A percentile compares a stretch with the other conserved stretches of the same genome.
phyloP scores from a whole-genome alignment of 1,284 basidiomycete genomes.

The Cerrena zonata region DNA sequence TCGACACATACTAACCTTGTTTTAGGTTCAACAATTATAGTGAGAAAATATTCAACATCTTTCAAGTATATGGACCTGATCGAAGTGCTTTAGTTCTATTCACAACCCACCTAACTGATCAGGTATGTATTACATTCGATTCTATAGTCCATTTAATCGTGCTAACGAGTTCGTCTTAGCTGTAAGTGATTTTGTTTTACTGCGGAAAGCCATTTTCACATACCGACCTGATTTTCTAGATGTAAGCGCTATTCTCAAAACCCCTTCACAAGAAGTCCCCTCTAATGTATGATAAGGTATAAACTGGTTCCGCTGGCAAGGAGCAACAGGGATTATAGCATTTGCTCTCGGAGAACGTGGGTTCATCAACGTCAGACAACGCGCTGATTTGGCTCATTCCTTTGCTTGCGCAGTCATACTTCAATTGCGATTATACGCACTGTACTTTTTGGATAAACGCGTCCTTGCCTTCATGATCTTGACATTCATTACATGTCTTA shows the following conservation, averaged over 20 bases:
- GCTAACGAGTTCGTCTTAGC: neutral
- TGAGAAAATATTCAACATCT: neutral
- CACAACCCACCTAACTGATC: neutral
- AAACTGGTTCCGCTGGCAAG: conserved; percentile 6
- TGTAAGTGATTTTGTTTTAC: neutral
- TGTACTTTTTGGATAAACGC: conserved; percentile 49
- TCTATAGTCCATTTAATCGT: neutral
- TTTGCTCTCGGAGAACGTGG: conserved; percentile 50
- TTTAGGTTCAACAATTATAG: conserved; percentile 5
- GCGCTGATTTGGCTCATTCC: neutral
- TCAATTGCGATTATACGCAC: conserved; percentile 56
- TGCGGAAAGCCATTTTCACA: too few relatives aligned
- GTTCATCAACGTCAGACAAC: conserved; percentile 11
- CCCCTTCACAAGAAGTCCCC: too few relatives aligned
- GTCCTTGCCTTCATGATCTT: conserved; percentile 40
- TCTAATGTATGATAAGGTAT: neutral
- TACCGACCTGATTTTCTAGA: neutral
- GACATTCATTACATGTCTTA: conserved; percentile 29
- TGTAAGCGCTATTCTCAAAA: neutral
- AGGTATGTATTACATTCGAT: neutral
- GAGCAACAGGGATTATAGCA: conserved; percentile 42
- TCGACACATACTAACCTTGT: neutral
- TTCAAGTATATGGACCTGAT: neutral
- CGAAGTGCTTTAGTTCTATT: neutral
- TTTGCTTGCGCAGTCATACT: conserved; percentile 53